These are phyloP conservation scores for Lactarius psammicola DNA, from an alignment of 768 basidiomycete genomes.

Conservation along the genomic window DNA sequence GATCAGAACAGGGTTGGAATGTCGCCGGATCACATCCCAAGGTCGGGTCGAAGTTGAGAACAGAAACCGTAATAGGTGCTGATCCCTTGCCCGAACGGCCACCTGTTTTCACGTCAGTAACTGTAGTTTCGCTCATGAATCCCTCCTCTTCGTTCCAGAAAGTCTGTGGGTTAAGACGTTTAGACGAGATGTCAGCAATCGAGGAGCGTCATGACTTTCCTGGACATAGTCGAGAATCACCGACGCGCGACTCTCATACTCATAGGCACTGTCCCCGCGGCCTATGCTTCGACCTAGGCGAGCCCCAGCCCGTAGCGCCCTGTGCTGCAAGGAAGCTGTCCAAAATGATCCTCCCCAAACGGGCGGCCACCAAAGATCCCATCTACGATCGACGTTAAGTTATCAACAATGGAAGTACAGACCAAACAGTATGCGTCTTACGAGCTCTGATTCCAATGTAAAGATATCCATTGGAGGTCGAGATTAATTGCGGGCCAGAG, in stretches of 20 bases:
- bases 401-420: background rate
- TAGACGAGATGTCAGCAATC: background rate
- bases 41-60: slow-evolving; percentile 23
- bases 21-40: slow-evolving; percentile 22
- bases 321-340: slow-evolving; percentile 21
- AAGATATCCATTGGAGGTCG: slow-evolving; percentile 21
- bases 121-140: slow-evolving; percentile 20
- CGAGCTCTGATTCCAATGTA: slow-evolving; percentile 24
- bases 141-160: slow-evolving; percentile 23
- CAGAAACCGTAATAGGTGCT: background rate
- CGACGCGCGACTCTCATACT: slow-evolving; percentile 10
- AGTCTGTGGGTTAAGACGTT: slow-evolving; percentile 1
- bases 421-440: background rate
- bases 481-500: slow-evolving; percentile 22
- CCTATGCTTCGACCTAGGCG: slow-evolving; percentile 17
- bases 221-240: slow-evolving; percentile 24
- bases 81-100: slow-evolving; percentile 22
- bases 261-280: background rate
- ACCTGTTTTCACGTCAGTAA: slow-evolving; percentile 12
- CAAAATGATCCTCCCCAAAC: slow-evolving; percentile 22
- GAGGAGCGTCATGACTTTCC: slow-evolving; percentile 1
- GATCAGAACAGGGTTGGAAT: slow-evolving; percentile 24
- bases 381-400: slow-evolving; percentile 4
- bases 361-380: slow-evolving; percentile 21
- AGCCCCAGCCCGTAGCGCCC: slow-evolving; percentile 14